A percentile compares a stretch with the other conserved stretches of the same genome.
Conservation (phyloP, 208 protist genomes). For the Leishmania aethiopica region DNA sequence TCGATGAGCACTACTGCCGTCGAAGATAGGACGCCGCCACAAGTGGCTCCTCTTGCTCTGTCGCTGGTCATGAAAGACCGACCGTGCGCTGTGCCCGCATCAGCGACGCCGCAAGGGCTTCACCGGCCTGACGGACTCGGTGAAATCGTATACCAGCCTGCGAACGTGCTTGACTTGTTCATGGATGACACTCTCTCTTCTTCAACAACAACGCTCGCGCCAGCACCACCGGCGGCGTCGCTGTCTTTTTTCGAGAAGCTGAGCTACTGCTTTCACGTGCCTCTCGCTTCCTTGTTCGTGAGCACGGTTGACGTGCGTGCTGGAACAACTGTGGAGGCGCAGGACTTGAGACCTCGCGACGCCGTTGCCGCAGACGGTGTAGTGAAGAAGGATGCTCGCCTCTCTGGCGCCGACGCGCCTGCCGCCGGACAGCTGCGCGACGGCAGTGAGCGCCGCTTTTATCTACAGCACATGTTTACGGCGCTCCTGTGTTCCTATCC, state of each 20-base stretch:
- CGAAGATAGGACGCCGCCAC: background rate
- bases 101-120: too few species aligned
- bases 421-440: background rate
- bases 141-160: background rate
- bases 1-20: background rate
- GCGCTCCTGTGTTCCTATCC: slow-evolving; percentile 46
- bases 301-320: slow-evolving; percentile 17
- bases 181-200: background rate
- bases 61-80: background rate
- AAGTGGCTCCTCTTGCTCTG: background rate
- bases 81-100: too few species aligned
- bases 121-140: background rate
- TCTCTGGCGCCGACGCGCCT: background rate
- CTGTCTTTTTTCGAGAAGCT: slow-evolving; percentile 12
- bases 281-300: slow-evolving; percentile 56
- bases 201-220: background rate
- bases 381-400: background rate
- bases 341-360: background rate
- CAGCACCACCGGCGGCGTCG: background rate
- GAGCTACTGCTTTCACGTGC: slow-evolving; percentile 55
- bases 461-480: slow-evolving; percentile 66
- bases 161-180: background rate
- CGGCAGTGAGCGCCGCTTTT: slow-evolving; percentile 43
- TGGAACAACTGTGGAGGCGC: background rate
- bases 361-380: too few species aligned